phyloP scores from a whole-genome alignment of 2,329 filamentous ascomycete genomes.

The Claviceps spartinae region DNA sequence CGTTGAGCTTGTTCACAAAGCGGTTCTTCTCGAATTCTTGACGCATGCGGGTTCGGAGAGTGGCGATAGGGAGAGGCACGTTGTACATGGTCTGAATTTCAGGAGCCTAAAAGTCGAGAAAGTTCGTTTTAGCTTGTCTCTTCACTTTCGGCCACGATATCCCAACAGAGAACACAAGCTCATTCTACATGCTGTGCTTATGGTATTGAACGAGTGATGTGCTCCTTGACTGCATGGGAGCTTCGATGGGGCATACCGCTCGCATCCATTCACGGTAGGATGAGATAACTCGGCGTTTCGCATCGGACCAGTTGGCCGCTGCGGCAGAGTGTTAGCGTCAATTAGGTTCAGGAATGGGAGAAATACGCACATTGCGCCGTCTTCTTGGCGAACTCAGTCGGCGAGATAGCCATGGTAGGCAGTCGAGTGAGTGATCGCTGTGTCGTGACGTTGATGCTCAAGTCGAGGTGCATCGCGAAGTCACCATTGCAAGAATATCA shows the following conservation, averaged over 20 bases:
- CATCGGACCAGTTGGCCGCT: conserved; percentile 86
- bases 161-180: not conserved
- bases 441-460: conserved; percentile 16
- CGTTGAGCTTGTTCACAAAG: conserved; percentile 77
- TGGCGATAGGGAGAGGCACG: conserved; percentile 73
- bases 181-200: not conserved
- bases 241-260: conserved; percentile 53
- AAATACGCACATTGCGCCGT: conserved; percentile 58
- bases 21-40: conserved; percentile 95
- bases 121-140: conserved; percentile 2
- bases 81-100: conserved; percentile 98
- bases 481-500: conserved; percentile 10
- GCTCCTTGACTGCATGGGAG: not conserved
- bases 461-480: conserved; percentile 2
- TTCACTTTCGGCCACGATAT: not conserved
- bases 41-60: conserved; percentile 82
- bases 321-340: conserved; percentile 23
- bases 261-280: conserved; percentile 94
- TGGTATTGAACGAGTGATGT: not conserved
- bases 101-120: conserved; percentile 50
- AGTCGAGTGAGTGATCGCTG: conserved; percentile 18
- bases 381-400: conserved; percentile 77
- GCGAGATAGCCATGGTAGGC: conserved; percentile 70
- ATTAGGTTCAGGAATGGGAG: not conserved
- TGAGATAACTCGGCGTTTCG: conserved; percentile 71